These are phyloP conservation scores for Parasitella parasitica DNA, from an alignment of 371 early-diverging fungal genomes.

Conservation along the genomic window DNA sequence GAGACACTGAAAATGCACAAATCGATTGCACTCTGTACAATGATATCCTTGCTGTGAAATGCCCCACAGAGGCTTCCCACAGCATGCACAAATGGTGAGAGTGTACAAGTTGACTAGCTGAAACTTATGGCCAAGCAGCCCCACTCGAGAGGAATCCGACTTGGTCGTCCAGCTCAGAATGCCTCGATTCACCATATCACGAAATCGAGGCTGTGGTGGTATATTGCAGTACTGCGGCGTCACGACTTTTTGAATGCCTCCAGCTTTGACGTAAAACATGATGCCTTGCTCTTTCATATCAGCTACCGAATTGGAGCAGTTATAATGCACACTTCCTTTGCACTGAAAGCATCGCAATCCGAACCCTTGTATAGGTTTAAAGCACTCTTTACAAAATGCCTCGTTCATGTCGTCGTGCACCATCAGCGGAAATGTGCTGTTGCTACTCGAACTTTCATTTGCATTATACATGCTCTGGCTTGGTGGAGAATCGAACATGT, in stretches of 20 bases:
- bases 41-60: conserved; percentile 55
- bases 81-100: conserved; percentile 50
- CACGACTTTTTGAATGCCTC: conserved; percentile 48
- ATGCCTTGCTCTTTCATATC: conserved; percentile 34
- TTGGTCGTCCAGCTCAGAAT: conserved; percentile 12
- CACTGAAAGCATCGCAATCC: conserved; percentile 61
- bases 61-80: conserved; percentile 59
- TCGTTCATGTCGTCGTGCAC: conserved; percentile 30
- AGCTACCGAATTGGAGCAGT: conserved; percentile 27
- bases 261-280: conserved; percentile 45
- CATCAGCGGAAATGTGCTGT: background rate
- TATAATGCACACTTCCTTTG: conserved; percentile 39
- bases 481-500: conserved; percentile 29
- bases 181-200: conserved; percentile 11
- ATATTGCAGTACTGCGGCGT: conserved; percentile 46
- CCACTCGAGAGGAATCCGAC: conserved; percentile 16
- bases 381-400: conserved; percentile 53
- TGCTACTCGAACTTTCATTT: background rate
- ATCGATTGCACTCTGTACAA: conserved; percentile 50
- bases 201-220: conserved; percentile 24
- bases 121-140: conserved; percentile 45
- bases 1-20: conserved; percentile 53
- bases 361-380: conserved; percentile 44
- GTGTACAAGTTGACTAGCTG: conserved; percentile 58
- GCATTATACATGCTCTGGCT: background rate